These are phyloP conservation scores for Torulaspora pretoriensis DNA, from an alignment of 1,139 yeast species.

Conservation along the genomic window DNA sequence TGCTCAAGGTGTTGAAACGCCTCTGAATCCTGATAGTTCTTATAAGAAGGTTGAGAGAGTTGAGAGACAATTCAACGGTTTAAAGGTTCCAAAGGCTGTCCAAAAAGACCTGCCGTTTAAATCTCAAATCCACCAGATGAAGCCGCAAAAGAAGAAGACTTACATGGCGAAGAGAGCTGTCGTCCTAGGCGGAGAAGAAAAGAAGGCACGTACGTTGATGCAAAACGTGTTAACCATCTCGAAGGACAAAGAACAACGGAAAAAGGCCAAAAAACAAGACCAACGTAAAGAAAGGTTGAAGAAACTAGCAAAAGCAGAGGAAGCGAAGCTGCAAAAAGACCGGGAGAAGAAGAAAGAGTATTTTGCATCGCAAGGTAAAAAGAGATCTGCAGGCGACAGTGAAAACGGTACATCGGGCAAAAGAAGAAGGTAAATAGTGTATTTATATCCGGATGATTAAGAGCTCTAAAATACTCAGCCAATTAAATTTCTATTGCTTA, in stretches of 20 bases:
- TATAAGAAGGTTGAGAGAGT: conserved; percentile 77
- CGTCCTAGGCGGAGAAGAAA: conserved; percentile 85
- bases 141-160: conserved; percentile 78
- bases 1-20: conserved; percentile 61
- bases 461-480: conserved; percentile 1
- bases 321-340: conserved; percentile 66
- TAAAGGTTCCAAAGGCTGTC: conserved; percentile 76
- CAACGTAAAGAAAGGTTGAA: conserved; percentile 73
- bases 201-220: conserved; percentile 85
- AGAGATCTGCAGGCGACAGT: conserved; percentile 48
- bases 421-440: conserved; percentile 25
- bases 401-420: conserved; percentile 30
- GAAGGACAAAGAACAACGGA: conserved; percentile 80
- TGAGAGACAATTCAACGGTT: conserved; percentile 82
- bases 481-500: not conserved
- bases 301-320: conserved; percentile 70
- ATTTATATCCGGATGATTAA: conserved; percentile 5
- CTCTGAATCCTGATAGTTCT: conserved; percentile 61
- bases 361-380: conserved; percentile 69
- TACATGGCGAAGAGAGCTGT: conserved; percentile 92
- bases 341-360: conserved; percentile 82
- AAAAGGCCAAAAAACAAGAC: conserved; percentile 67
- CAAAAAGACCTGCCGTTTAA: conserved; percentile 82
- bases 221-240: conserved; percentile 81
- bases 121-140: conserved; percentile 83